A percentile compares a stretch with the other conserved stretches of the same genome.
These are phyloP conservation scores for Erysimum cheiri DNA, from an alignment of 441 rosid species.

Conservation along the genomic window DNA sequence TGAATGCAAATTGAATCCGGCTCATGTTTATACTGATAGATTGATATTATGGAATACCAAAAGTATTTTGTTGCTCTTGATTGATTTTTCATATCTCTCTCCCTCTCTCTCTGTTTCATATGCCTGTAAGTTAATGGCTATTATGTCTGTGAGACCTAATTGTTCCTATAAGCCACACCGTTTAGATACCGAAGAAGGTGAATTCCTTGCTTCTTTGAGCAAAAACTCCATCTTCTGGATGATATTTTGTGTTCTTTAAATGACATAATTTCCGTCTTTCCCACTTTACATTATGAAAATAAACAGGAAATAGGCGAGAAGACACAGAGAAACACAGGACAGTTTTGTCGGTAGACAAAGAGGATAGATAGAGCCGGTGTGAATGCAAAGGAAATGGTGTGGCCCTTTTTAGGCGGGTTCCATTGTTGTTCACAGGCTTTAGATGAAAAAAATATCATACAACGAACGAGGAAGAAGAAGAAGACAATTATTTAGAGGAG, in stretches of 20 bases:
- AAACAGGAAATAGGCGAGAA: conserved; percentile 3
- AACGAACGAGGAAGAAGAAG: conserved; percentile 24
- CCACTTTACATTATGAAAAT: neutral
- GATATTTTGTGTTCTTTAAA: conserved; percentile 18
- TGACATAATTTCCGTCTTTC: neutral
- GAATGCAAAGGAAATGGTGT: conserved; percentile 32
- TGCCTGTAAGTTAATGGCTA: conserved; percentile 14
- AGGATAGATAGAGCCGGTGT: conserved; percentile 39
- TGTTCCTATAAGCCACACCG: conserved; percentile 11
- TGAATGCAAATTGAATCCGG: neutral
- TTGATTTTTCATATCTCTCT: neutral
- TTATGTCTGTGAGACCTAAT: neutral
- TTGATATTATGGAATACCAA: conserved; percentile 20
- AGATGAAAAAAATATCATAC: conserved; percentile 25
- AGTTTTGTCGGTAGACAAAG: conserved; percentile 42
- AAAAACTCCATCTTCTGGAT: conserved; percentile 7
- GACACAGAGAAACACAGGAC: conserved; percentile 31
- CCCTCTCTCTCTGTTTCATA: conserved; percentile 17
- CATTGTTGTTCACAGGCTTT: conserved; percentile 37
- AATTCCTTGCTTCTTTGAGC: neutral
- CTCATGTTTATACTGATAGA: conserved; percentile 4
- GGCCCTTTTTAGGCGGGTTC: conserved; percentile 28
- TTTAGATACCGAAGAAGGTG: neutral
- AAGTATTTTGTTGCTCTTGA: neutral
- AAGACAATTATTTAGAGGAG: conserved; percentile 37